Percentiles rank a stretch among this genome's conserved stretches.
Evolutionary conservation across 495 filamentous ascomycete species (phyloP).

Genomic region (Lentithecium fluviatile): DNA sequence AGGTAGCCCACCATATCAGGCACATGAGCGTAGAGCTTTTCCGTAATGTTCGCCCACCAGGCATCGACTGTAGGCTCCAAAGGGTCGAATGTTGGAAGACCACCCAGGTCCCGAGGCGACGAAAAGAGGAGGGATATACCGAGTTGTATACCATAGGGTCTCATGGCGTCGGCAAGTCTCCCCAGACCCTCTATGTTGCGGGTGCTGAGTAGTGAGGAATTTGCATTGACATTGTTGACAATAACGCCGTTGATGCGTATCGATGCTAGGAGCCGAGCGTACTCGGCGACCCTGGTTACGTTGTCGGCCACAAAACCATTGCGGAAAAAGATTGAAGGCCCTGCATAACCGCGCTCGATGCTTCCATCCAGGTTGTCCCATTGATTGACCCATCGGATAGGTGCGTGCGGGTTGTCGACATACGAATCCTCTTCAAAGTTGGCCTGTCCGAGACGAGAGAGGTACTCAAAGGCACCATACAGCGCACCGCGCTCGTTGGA

Average conservation of each 20-base stretch:
- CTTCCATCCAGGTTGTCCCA: conserved; percentile 74
- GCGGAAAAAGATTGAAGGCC: conserved; percentile 66
- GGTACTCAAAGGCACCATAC: conserved; percentile 69
- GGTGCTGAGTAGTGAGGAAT: conserved; percentile 54
- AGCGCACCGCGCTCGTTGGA: conserved; percentile 67
- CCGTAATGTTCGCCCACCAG: conserved; percentile 62
- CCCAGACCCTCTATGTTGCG: conserved; percentile 61
- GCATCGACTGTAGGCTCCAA: conserved; percentile 57
- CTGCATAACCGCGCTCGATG: conserved; percentile 70
- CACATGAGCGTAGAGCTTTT: conserved; percentile 57
- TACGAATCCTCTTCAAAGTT: conserved; percentile 57
- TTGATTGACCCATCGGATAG: conserved; percentile 69
- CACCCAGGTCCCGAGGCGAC: conserved; percentile 59
- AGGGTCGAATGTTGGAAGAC: conserved; percentile 63
- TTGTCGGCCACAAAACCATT: conserved; percentile 56
- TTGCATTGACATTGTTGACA: conserved; percentile 74
- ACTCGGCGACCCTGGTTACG: conserved; percentile 58
- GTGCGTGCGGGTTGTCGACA: conserved; percentile 57
- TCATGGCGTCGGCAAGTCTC: conserved; percentile 61
- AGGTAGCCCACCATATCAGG: conserved; percentile 70
- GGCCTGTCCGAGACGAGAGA: conserved; percentile 62
- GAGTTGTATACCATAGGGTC: conserved; percentile 66
- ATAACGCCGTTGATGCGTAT: conserved; percentile 64
- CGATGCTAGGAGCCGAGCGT: conserved; percentile 68
- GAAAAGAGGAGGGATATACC: conserved; percentile 69